Base-by-base conservation (phyloP, 192 early-diverging fungal species). In the Thoreauomyces humboldtii region DNA sequence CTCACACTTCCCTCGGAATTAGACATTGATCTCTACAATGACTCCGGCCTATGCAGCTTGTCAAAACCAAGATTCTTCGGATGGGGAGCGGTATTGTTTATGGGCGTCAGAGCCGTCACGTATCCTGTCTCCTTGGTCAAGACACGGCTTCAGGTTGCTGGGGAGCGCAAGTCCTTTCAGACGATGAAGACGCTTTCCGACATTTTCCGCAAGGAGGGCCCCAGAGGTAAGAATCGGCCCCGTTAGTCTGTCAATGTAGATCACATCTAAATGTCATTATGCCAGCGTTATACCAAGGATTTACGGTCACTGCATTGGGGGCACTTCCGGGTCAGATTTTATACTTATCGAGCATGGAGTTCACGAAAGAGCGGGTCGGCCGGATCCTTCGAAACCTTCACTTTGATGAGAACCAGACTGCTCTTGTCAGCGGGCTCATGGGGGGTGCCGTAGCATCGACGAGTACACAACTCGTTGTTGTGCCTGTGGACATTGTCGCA, bases 261-360 rank as follows among this genome's bases (percentile, higher is more conserved):
- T 2, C 1, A 0, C 21, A 36, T 37, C 9, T 31, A 25, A 1
- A 7, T 0, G 14, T 11, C 7, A 24, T 6, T 60, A 19, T 31
- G 28, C 17, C 41, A 69, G 71, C 66, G 9, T 47, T 72, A 7
- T 72, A 72, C 29, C 65, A 72, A 31, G 71, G 71, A 0, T 72
- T 72, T 37, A 19, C 68, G 9, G 27, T 71, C 14, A 72, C 70
- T 15, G 69, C 60, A 0, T 12, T 64, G 1, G 71, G 71, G 11
- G 68, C 71, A 11, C 11, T 72, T 15, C 71, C 71, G 0, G 61
- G 72, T 28, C 71, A 72, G 48, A 51, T 72, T 6, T 24, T 71
- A 1, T 69, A 69, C 36, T 37, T 69, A 19, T 61, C 67, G 12
- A 31, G 59, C 14, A 64, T 69, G 62, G 67, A 69, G 28, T 35